Conservation (phyloP, 805 yeast species). For the Candida loeiensis region DNA sequence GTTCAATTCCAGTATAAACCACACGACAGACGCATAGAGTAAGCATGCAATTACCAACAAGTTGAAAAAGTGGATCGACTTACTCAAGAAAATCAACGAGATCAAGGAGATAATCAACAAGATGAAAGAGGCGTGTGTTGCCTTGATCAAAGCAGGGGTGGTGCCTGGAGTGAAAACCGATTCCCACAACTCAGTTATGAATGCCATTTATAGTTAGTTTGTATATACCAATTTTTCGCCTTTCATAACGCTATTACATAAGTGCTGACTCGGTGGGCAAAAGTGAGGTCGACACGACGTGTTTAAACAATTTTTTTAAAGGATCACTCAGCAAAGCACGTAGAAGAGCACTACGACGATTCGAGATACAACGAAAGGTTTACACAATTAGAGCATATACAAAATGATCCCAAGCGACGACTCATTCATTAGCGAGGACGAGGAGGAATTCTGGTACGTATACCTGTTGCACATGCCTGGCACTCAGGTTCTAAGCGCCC, state of each 20-base stretch:
- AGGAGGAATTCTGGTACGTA: conserved; percentile 67
- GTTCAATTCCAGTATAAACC: conserved; percentile 78
- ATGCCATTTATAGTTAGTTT: conserved; percentile 26
- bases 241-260: neutral
- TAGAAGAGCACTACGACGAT: neutral
- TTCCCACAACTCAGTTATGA: conserved; percentile 75
- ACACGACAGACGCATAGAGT: conserved; percentile 76
- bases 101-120: conserved; percentile 56
- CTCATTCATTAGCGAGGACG: conserved; percentile 70
- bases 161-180: conserved; percentile 92
- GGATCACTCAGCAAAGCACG: conserved; percentile 1
- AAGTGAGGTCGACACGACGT: conserved; percentile 6
- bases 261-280: neutral
- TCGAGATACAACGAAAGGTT: neutral
- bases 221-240: neutral
- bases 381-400: neutral
- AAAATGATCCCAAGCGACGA: conserved; percentile 40
- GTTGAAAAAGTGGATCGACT: conserved; percentile 64
- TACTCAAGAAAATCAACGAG: conserved; percentile 56
- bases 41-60: conserved; percentile 53
- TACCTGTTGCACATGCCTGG: neutral
- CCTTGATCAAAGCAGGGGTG: conserved; percentile 80
- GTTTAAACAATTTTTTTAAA: conserved; percentile 4
- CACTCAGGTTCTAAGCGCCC: neutral
- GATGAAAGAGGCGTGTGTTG: conserved; percentile 82